Evolutionary conservation across 495 filamentous ascomycete species (phyloP).

Genomic region (Xylaria sp.): DNA sequence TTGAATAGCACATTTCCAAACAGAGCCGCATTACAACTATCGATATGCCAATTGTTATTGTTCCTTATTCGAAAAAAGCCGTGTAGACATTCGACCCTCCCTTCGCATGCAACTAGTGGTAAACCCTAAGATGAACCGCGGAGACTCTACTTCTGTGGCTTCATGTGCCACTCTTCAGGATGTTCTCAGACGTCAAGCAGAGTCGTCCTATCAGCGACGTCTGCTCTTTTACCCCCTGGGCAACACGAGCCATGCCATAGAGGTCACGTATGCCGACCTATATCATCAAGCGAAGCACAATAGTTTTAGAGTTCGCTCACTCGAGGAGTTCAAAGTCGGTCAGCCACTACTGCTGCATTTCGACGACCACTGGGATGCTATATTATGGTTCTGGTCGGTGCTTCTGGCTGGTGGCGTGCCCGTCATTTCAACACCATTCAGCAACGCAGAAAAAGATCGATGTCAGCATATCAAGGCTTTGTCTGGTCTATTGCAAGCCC

Average conservation of each 20-base stretch:
- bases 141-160: too few relatives aligned
- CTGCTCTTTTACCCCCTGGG: not conserved
- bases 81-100: too few relatives aligned
- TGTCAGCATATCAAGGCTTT: not conserved
- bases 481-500: not conserved
- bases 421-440: not conserved
- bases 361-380: conserved; percentile 3
- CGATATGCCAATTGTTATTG: too few relatives aligned
- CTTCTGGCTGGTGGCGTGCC: not conserved
- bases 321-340: not conserved
- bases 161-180: not conserved
- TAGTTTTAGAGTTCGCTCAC: not conserved
- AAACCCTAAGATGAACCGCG: too few relatives aligned
- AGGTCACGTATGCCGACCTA: not conserved
- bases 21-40: too few relatives aligned
- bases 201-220: not conserved
- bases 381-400: not conserved
- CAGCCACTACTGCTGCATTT: not conserved
- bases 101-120: too few relatives aligned
- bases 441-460: not conserved
- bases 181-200: not conserved
- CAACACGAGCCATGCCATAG: not conserved
- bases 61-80: too few relatives aligned
- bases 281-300: not conserved
- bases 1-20: too few relatives aligned